These are phyloP conservation scores for Ustilago esculenta DNA, from an alignment of 1,284 basidiomycete species.

Conservation along the genomic window DNA sequence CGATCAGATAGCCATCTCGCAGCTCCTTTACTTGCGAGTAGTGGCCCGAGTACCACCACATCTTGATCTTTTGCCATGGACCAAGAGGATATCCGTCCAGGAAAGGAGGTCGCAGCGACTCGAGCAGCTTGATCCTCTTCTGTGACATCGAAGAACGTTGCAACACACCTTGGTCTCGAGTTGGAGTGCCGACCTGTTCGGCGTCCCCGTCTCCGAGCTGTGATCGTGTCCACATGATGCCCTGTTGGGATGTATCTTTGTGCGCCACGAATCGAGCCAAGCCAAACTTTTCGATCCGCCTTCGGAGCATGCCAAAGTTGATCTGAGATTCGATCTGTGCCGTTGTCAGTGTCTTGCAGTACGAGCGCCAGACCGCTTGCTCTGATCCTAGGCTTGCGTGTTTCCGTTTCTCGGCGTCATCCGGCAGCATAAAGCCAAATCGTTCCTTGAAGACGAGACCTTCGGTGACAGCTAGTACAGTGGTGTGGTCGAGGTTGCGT, in stretches of 20 bases:
- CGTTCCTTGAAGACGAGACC: slow-evolving; percentile 52
- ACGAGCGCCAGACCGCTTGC: slow-evolving; percentile 25
- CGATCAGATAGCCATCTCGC: slow-evolving; percentile 44
- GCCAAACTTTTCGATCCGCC: slow-evolving; percentile 65
- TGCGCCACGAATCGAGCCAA: slow-evolving; percentile 64
- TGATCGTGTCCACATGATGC: slow-evolving; percentile 51
- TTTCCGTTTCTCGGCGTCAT: not conserved
- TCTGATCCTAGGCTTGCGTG: too few relatives aligned
- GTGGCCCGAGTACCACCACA: slow-evolving; percentile 54
- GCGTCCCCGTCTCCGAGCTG: slow-evolving; percentile 11
- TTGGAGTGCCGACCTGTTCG: not conserved
- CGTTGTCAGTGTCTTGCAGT: slow-evolving; percentile 45
- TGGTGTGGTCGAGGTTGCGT: slow-evolving; percentile 63
- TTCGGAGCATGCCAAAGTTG: slow-evolving; percentile 51
- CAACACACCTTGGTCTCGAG: slow-evolving; percentile 17
- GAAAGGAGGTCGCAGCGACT: slow-evolving; percentile 63
- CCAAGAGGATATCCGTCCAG: slow-evolving; percentile 61
- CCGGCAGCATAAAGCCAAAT: slow-evolving; percentile 38
- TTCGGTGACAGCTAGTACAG: slow-evolving; percentile 63
- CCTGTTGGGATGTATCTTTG: slow-evolving; percentile 59
- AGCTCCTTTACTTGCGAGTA: slow-evolving; percentile 46
- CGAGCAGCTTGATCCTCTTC: slow-evolving; percentile 50
- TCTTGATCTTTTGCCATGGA: slow-evolving; percentile 54
- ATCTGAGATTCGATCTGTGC: slow-evolving; percentile 60
- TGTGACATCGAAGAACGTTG: slow-evolving; percentile 33